Conservation (phyloP, 129 eudicot genomes). For the Glebionis coronaria region DNA sequence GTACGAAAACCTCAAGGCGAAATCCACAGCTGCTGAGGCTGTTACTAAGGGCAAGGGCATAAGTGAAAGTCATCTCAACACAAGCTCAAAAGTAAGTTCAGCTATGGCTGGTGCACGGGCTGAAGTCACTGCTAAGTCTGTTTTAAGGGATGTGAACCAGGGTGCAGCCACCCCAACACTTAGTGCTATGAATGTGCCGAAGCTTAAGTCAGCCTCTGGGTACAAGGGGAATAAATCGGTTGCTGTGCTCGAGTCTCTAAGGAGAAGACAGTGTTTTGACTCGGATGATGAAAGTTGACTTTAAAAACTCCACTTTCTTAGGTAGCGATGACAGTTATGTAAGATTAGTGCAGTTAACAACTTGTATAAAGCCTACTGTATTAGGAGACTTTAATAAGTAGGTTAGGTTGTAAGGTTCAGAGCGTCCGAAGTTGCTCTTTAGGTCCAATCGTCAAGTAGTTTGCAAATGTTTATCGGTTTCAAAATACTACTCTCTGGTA, state of each 20-base stretch:
- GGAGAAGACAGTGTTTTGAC: conserved; percentile 77
- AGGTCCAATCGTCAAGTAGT: too few species aligned
- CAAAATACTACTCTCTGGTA: too few species aligned
- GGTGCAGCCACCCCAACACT: too few species aligned
- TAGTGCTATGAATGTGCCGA: conserved; percentile 68
- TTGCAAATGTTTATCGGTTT: too few species aligned
- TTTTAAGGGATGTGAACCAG: conserved; percentile 76
- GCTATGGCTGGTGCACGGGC: conserved; percentile 75
- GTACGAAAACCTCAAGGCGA: conserved; percentile 62
- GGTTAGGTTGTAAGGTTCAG: too few species aligned
- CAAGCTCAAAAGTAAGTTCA: conserved; percentile 56
- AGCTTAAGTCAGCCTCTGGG: conserved; percentile 46
- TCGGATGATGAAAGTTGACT: conserved; percentile 57
- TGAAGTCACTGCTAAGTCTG: conserved; percentile 62
- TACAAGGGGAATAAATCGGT: conserved; percentile 40
- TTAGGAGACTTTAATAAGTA: too few species aligned
- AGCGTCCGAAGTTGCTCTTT: too few species aligned
- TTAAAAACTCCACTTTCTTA: too few species aligned
- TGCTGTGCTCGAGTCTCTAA: conserved; percentile 67
- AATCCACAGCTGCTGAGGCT: conserved; percentile 64
- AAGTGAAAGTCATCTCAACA: conserved; percentile 23
- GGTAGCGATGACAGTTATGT: too few species aligned
- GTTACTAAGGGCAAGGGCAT: conserved; percentile 36
- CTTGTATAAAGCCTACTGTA: too few species aligned
- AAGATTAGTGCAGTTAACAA: too few species aligned